These are phyloP conservation scores for Fonsecaea monophora DNA, from an alignment of 2,329 filamentous ascomycete genomes.

Conservation along the genomic window DNA sequence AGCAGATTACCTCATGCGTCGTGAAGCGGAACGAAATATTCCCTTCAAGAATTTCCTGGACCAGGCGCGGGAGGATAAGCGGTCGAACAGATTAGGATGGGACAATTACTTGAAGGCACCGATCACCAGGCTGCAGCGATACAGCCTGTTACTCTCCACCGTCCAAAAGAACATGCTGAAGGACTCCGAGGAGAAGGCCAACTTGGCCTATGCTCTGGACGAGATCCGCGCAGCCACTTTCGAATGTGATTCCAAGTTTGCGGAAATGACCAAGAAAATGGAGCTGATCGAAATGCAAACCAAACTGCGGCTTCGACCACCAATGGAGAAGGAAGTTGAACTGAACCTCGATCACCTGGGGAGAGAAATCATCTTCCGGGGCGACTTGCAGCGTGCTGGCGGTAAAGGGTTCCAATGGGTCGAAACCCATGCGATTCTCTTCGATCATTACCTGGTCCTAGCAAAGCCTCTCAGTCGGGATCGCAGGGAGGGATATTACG, in stretches of 20 bases:
- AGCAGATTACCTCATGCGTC: constrained; percentile 80
- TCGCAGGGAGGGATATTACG: constrained; percentile 80
- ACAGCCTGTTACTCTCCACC: constrained; percentile 80
- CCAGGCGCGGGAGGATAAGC: constrained; percentile 75
- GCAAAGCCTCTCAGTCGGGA: constrained; percentile 71
- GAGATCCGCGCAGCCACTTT: constrained; percentile 89
- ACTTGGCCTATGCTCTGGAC: constrained; percentile 81
- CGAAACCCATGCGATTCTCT: constrained; percentile 89
- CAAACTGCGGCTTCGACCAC: constrained; percentile 83
- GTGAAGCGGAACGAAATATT: constrained; percentile 82
- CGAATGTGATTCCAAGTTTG: constrained; percentile 91
- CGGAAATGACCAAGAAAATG: constrained; percentile 89
- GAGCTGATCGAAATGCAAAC: constrained; percentile 81
- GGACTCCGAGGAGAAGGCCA: constrained; percentile 88
- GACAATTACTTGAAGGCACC: constrained; percentile 93
- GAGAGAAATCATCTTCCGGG: constrained; percentile 84
- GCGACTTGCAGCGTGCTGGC: constrained; percentile 86
- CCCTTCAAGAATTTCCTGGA: constrained; percentile 87
- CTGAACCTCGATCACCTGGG: constrained; percentile 94
- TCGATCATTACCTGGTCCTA: constrained; percentile 95
- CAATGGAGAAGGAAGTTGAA: constrained; percentile 80
- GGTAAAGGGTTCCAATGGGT: constrained; percentile 91
- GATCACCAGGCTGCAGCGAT: constrained; percentile 89
- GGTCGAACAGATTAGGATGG: constrained; percentile 85
- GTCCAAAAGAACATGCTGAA: constrained; percentile 82